A percentile compares a stretch with the other conserved stretches of the same genome.
Conservation (phyloP, 495 filamentous ascomycete genomes). For the Penicillium steckii region DNA sequence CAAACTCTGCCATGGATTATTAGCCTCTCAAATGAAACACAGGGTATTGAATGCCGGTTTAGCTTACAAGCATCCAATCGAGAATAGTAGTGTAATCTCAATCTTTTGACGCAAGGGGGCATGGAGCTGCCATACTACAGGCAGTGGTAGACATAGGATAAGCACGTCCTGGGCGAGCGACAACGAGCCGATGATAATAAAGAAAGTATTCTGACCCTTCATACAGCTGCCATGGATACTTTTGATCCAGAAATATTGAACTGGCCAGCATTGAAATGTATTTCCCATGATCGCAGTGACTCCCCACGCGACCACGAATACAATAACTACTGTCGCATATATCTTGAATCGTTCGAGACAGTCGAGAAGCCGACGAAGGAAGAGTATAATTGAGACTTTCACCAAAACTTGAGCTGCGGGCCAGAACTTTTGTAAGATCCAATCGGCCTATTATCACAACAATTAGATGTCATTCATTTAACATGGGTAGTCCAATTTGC, state of each 20-base stretch:
- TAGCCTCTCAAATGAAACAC: neutral
- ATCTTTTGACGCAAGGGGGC: conserved; percentile 27
- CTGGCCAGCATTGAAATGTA: conserved; percentile 33
- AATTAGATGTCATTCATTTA: no score
- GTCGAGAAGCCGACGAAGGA: conserved; percentile 28
- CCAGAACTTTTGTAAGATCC: conserved; percentile 30
- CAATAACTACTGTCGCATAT: conserved; percentile 11
- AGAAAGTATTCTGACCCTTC: conserved; percentile 14
- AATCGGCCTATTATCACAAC: conserved; percentile 16
- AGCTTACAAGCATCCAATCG: conserved; percentile 26
- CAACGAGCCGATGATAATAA: conserved; percentile 17
- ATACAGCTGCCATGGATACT: conserved; percentile 30
- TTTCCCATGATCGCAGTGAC: conserved; percentile 23
- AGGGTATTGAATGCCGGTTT: no score
- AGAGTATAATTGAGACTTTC: conserved; percentile 38
- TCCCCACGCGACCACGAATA: conserved; percentile 25
- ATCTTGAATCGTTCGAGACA: conserved; percentile 10
- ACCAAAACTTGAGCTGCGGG: conserved; percentile 24
- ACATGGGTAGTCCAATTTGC: neutral
- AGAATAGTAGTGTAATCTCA: conserved; percentile 29
- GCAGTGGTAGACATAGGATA: conserved; percentile 31
- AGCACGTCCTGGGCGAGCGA: conserved; percentile 26
- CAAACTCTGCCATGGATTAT: conserved; percentile 18
- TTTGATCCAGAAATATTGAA: conserved; percentile 31
- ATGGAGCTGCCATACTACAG: conserved; percentile 34